These are phyloP conservation scores for Cryptococcus sp. DNA, from an alignment of 1,284 basidiomycete genomes.

Conservation along the genomic window DNA sequence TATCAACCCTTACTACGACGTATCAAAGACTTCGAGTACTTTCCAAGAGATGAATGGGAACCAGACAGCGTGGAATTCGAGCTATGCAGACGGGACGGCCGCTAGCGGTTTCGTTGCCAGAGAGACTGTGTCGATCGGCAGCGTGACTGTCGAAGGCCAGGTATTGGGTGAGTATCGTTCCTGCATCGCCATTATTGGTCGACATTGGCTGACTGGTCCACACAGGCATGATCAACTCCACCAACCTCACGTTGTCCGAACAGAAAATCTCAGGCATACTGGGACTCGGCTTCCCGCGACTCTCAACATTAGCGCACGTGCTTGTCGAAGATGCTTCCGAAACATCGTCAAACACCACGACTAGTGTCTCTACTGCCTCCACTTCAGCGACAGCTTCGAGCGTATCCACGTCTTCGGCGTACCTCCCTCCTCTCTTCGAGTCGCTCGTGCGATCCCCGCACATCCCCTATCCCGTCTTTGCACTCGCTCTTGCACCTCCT, in stretches of 20 bases:
- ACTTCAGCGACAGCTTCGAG: slow-evolving; percentile 9
- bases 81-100: slow-evolving; percentile 36
- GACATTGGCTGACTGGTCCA: too few relatives aligned
- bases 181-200: not conserved
- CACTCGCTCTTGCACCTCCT: slow-evolving; percentile 35
- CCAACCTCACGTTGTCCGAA: slow-evolving; percentile 47
- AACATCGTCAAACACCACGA: not conserved
- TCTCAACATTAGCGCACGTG: slow-evolving; percentile 29
- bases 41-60: slow-evolving; percentile 36
- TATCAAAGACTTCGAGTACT: slow-evolving; percentile 21
- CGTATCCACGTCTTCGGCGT: slow-evolving; percentile 19
- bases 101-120: slow-evolving; percentile 40
- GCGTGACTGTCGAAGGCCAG: slow-evolving; percentile 23
- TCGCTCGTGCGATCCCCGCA: slow-evolving; percentile 28
- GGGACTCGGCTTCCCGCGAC: slow-evolving; percentile 53
- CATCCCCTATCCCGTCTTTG: slow-evolving; percentile 44
- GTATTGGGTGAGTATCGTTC: slow-evolving; percentile 29
- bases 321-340: slow-evolving; percentile 10
- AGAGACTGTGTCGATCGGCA: slow-evolving; percentile 36
- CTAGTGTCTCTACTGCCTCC: slow-evolving; percentile 4
- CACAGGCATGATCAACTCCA: slow-evolving; percentile 44
- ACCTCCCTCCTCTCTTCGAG: slow-evolving; percentile 43
- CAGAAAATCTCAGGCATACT: slow-evolving; percentile 52
- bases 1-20: slow-evolving; percentile 40
- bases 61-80: slow-evolving; percentile 27